Evolutionary conservation across 495 filamentous ascomycete species (phyloP), one percentile per base, ranked within the genome.

Genomic region (Rostrohypoxylon terebratum): DNA sequence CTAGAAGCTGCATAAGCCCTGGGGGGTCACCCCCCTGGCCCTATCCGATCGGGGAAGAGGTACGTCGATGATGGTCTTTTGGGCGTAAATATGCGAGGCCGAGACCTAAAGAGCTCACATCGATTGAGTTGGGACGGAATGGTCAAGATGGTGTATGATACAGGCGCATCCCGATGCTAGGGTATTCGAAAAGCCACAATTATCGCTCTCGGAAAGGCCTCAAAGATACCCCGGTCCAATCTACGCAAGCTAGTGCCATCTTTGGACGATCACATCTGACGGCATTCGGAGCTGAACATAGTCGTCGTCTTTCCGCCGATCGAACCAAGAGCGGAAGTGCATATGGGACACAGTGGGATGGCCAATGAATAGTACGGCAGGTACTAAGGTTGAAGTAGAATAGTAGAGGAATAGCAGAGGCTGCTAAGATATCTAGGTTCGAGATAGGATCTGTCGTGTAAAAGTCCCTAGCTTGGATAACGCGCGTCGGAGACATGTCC

Each of bases 21-120:
- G 44, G 62, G 33, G 38, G 38, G 31, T 38, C 25, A 60, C 53
- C 63, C 53, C 63, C 63, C 63, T 68, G 72, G 55, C 11, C 54
- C 40, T 64, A 51, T 71, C 71, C 71, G 68, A 75, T 75, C 68
- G 68, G 59, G 68, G 63, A 75, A 72, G 59, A 72, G 34, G 59
- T 21, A 38, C 63, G 63, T 58, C 53, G 63, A 75, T 72, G 64
- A 65, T 20, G 58, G 34, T 20, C 48, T 36, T 51, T 66, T 57
- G 63, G 72, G 67, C 58, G 57, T 68, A 57, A 72, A 47, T 64
- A 60, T 69, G 68, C 54, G 72, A 75, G 42, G 63, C n/a, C 63
- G 44, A 64, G 67, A 47, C 48, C 55, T 51, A 60, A 66, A 23
- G 33, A 59, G 50, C 54, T 69, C 48, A 68, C 65, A 69, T 73